Evolutionary conservation across 306 rosid species (phyloP).

Genomic region (Prunus fruticosa): DNA sequence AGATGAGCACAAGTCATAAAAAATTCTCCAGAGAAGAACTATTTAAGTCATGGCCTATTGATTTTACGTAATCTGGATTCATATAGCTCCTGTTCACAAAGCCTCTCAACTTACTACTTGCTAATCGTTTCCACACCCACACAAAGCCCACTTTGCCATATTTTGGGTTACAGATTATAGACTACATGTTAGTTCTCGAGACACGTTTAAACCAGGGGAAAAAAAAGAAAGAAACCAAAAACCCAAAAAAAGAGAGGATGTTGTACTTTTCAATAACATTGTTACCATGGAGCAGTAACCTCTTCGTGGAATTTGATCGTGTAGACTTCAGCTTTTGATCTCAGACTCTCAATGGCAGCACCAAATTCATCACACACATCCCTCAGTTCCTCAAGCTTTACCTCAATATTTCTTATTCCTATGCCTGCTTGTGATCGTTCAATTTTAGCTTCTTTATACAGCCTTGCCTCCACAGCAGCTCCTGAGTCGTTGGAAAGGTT

Average conservation of each 20-base stretch:
- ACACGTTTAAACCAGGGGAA: not conserved
- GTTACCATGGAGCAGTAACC: constrained; percentile 62
- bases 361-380: constrained; percentile 62
- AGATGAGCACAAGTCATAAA: not conserved
- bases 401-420: constrained; percentile 60
- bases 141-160: constrained; percentile 9
- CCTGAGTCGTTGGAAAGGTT: constrained; percentile 52
- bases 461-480: constrained; percentile 40
- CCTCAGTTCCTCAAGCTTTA: constrained; percentile 62
- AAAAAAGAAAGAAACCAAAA: not conserved
- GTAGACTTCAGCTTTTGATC: constrained; percentile 48
- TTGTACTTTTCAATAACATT: not conserved
- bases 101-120: constrained; percentile 1
- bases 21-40: no score
- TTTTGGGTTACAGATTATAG: not conserved
- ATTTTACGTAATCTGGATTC: no score
- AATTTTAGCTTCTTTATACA: constrained; percentile 33
- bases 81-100: no score
- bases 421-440: constrained; percentile 42
- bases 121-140: not conserved
- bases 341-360: constrained; percentile 55
- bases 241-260: not conserved
- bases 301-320: constrained; percentile 49
- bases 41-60: no score
- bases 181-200: not conserved